Percentiles rank a stretch among this genome's conserved stretches.
Conservation (phyloP, 2,329 filamentous ascomycete genomes). For the Pleoardoris graminearum region DNA sequence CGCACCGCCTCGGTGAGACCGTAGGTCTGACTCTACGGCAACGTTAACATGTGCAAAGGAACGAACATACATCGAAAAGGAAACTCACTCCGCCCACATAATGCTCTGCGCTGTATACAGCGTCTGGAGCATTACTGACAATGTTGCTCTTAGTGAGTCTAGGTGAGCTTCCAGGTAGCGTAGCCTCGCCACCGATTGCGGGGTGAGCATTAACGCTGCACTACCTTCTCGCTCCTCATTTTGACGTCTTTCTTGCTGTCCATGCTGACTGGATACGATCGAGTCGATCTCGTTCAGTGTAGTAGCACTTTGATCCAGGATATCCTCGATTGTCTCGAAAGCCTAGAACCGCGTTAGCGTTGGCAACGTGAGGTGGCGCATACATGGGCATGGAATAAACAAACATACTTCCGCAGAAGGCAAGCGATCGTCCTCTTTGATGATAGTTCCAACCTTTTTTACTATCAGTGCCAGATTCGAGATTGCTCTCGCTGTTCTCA, state of each 20-base stretch:
- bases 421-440: constrained; percentile 44
- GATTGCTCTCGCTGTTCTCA: constrained; percentile 38
- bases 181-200: constrained; percentile 24
- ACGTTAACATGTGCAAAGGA: neutral
- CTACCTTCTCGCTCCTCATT: neutral
- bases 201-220: constrained; percentile 14
- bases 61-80: neutral
- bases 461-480: constrained; percentile 41
- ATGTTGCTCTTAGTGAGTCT: constrained; percentile 39
- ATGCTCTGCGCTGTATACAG: constrained; percentile 45
- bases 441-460: constrained; percentile 44
- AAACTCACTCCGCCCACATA: constrained; percentile 43
- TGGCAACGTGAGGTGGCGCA: constrained; percentile 7
- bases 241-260: constrained; percentile 4
- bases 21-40: constrained; percentile 31
- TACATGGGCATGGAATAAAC: neutral
- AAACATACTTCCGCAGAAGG: constrained; percentile 41
- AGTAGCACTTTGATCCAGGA: constrained; percentile 36
- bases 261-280: constrained; percentile 16
- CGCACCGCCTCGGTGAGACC: constrained; percentile 37
- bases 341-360: constrained; percentile 28
- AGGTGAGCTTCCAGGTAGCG: constrained; percentile 42
- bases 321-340: constrained; percentile 38
- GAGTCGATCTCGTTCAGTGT: constrained; percentile 35
- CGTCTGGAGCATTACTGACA: constrained; percentile 45